Conservation (phyloP, 306 rosid species). For the Rubus idaeus region DNA sequence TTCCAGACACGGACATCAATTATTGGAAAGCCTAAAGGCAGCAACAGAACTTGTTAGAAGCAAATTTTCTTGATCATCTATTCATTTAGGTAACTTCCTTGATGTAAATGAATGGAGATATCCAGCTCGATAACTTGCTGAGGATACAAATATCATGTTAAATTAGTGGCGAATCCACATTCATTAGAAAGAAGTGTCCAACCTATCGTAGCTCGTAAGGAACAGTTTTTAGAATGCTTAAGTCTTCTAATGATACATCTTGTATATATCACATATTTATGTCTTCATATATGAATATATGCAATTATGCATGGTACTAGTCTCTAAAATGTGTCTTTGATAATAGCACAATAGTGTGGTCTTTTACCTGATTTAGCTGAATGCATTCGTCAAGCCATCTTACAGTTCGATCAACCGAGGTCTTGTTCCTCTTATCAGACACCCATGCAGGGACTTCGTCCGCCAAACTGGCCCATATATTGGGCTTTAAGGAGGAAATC, state of each 20-base stretch:
- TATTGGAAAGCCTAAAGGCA: not conserved
- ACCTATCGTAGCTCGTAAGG: not conserved
- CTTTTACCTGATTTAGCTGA: constrained; percentile 50
- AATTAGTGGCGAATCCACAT: not conserved
- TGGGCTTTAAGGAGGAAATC: constrained; percentile 72
- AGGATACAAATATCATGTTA: not conserved
- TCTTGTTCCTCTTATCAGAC: constrained; percentile 68
- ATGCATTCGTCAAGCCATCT: constrained; percentile 95
- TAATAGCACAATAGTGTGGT: not conserved
- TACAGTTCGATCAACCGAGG: constrained; percentile 86
- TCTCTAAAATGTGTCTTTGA: not conserved
- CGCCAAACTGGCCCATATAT: constrained; percentile 84
- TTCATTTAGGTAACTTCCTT: not conserved
- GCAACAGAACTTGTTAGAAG: not conserved
- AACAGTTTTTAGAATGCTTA: not conserved
- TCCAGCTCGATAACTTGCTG: not conserved
- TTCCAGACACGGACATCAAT: not conserved
- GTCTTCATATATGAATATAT: no score
- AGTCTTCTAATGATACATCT: not conserved
- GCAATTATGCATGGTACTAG: not conserved
- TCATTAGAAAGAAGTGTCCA: not conserved
- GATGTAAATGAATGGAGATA: not conserved
- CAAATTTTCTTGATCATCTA: no score
- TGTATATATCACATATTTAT: not conserved
- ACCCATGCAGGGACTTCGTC: constrained; percentile 97